These are phyloP conservation scores for Aspergillus sp. DNA, from an alignment of 2,329 filamentous ascomycete species.

Conservation along the genomic window DNA sequence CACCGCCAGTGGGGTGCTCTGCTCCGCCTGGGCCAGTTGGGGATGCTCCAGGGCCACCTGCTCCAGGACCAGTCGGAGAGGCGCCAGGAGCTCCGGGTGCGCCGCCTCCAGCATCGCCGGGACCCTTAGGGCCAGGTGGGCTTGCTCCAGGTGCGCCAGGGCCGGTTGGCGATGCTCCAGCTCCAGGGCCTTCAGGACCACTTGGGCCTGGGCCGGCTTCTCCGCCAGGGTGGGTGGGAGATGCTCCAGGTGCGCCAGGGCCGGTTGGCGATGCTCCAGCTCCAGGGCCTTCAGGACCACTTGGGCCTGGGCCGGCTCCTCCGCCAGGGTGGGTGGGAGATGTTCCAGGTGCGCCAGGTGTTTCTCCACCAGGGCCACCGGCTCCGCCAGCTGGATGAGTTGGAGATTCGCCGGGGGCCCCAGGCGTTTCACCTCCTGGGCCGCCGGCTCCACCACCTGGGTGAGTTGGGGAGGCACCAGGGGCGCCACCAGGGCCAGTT, in stretches of 20 bases:
- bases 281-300: neutral
- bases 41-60: neutral
- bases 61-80: constrained; percentile 3
- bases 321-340: neutral
- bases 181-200: neutral
- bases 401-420: neutral
- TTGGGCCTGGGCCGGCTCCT: neutral
- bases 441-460: neutral
- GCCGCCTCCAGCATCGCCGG: neutral
- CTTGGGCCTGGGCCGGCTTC: neutral
- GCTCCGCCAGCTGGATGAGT: neutral
- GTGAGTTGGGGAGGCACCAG: neutral
- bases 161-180: neutral
- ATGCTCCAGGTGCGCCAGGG: neutral
- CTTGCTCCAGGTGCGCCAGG: neutral
- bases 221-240: neutral
- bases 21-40: neutral
- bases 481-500: neutral
- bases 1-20: neutral
- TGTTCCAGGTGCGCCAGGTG: neutral
- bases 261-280: no score
- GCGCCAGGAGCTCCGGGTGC: constrained; percentile 2
- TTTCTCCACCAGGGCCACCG: neutral
- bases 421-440: neutral
- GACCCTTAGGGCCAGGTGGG: neutral